Base-by-base conservation (phyloP, 2,329 filamentous ascomycete genomes). In the Hortaea sp. region DNA sequence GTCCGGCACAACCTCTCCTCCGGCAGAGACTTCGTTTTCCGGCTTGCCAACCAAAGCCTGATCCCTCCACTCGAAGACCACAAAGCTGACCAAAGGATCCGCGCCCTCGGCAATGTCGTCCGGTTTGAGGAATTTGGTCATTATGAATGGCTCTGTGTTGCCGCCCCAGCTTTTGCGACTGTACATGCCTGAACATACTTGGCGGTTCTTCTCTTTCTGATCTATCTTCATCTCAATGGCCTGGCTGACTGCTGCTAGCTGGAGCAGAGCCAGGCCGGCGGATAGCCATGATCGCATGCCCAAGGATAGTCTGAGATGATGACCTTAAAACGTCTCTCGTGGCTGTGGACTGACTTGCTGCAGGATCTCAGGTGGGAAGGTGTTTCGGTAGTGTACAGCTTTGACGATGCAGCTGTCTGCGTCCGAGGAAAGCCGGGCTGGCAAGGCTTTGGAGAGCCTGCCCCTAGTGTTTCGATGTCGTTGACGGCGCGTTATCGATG, bases 61-160 rank as follows among this genome's bases (percentile, higher is more conserved):
- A 62, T 98, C 92, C 55, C 77, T 81, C 87, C 89, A 98, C 68
- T 98, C 90, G 65, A 95, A 98, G 53, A 98, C 83, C 44, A 95
- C 75, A 57, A 95, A 69, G 65, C 88, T 94, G 53, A 88, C 83
- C 39, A 87, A 73, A 5, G 85, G 84, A 63, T 94, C 84, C 40
- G 76, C 70, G 46, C 81, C 73, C 30, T 77, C 75, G 48, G 76
- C 69, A 29, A 61, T 49, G 58, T 77, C 66, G 64, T 69, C 73
- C 66, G 72, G 66, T 53, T 78, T 75, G 37, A 84, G 69, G 60
- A 95, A 94, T 62, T 87, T 88, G 64, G 88, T 77, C 56, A 84
- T 76, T 64, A 97, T 95, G 69, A 88, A 94, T 13, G 90, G 90
- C 57, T 95, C 87, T 49, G 88, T 78, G 32, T 80, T 78, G 49